A percentile compares a stretch with the other conserved stretches of the same genome.
phyloP scores from a whole-genome alignment of 495 filamentous ascomycete genomes.

The Annulohypoxylon moriforme region DNA sequence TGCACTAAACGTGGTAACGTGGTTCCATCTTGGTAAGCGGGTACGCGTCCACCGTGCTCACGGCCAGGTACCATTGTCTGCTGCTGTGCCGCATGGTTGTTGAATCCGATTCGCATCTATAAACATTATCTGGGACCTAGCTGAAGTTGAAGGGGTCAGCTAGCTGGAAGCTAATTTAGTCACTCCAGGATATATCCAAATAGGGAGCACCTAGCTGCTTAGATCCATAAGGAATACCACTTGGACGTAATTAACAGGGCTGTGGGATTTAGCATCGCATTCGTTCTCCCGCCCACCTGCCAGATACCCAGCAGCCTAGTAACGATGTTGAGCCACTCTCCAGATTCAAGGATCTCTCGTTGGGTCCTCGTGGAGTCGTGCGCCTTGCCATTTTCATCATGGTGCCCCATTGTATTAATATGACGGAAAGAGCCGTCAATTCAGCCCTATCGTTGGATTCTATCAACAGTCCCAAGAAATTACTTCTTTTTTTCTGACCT shows the following conservation, averaged over 20 bases:
- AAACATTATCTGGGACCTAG: background rate
- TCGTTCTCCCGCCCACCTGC: constrained; percentile 7
- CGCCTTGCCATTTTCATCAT: constrained; percentile 5
- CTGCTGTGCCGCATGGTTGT: background rate
- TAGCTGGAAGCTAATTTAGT: background rate
- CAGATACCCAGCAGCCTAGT: too few species aligned
- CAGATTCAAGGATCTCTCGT: background rate
- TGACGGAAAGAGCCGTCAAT: background rate
- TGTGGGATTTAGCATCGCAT: background rate
- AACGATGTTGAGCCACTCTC: too few species aligned
- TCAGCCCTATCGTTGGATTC: constrained; percentile 5
- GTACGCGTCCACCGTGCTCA: background rate
- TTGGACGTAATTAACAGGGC: background rate
- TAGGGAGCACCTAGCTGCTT: background rate
- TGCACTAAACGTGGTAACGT: background rate
- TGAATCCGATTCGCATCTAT: background rate
- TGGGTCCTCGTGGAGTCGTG: background rate
- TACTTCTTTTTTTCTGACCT: too few species aligned
- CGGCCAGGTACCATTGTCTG: background rate
- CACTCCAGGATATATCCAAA: background rate
- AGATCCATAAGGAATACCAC: background rate
- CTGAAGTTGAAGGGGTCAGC: constrained; percentile 5
- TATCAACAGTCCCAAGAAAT: too few species aligned
- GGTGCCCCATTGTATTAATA: background rate
- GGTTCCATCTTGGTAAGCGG: background rate